These are phyloP conservation scores for Leersia perrieri DNA, from an alignment of 176 grass and related monocot species.

Conservation along the genomic window DNA sequence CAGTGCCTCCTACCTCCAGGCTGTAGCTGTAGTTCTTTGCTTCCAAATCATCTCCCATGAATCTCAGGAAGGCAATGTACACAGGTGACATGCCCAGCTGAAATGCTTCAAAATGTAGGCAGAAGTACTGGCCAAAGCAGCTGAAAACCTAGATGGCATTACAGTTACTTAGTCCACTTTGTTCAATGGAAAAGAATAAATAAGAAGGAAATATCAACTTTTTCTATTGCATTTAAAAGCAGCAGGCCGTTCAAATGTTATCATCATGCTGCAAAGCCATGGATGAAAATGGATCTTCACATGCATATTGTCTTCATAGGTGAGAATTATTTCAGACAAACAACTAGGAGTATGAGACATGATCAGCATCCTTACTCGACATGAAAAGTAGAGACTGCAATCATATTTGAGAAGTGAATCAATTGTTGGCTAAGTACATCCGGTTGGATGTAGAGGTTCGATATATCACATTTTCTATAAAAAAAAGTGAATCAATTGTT, in stretches of 20 bases:
- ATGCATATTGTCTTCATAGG: background rate
- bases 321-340: slow-evolving; percentile 7
- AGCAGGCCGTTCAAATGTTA: background rate
- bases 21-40: slow-evolving; percentile 90
- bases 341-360: background rate
- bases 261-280: background rate
- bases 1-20: slow-evolving; percentile 81
- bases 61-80: slow-evolving; percentile 90
- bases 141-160: slow-evolving; percentile 70
- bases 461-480: no score
- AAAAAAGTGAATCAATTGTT: background rate
- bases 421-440: no score
- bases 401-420: background rate
- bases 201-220: background rate
- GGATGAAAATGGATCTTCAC: slow-evolving; percentile 17
- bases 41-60: slow-evolving; percentile 88
- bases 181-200: background rate
- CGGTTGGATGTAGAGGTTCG: no score
- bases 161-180: background rate
- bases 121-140: slow-evolving; percentile 92
- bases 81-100: slow-evolving; percentile 73
- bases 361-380: background rate
- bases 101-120: slow-evolving; percentile 94
- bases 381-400: background rate
- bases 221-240: background rate